Evolutionary conservation across 306 rosid genomes (phyloP).

Genomic region (Herpetospermum pedunculosum): DNA sequence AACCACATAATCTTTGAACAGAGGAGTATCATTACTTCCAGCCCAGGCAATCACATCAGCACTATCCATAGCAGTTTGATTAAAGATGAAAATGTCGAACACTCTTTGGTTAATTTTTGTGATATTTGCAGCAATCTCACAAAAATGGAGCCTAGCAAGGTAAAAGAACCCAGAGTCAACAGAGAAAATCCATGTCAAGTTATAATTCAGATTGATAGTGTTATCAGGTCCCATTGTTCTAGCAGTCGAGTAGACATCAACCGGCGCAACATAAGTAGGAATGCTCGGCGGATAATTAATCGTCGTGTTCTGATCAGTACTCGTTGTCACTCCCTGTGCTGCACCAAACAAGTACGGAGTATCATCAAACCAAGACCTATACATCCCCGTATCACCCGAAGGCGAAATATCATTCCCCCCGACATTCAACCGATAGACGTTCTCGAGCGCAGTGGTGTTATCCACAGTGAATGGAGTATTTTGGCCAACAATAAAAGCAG

Average conservation of each 20-base stretch:
- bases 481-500: constrained; percentile 38
- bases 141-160: constrained; percentile 89
- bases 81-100: constrained; percentile 47
- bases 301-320: constrained; percentile 37
- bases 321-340: constrained; percentile 39
- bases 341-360: constrained; percentile 46
- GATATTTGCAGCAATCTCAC: constrained; percentile 42
- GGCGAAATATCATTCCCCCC: constrained; percentile 88
- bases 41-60: constrained; percentile 53
- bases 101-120: constrained; percentile 40
- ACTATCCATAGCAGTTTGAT: constrained; percentile 40
- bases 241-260: constrained; percentile 54
- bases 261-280: constrained; percentile 57
- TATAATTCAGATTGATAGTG: constrained; percentile 45
- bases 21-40: constrained; percentile 23
- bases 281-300: constrained; percentile 25
- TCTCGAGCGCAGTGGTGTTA: constrained; percentile 60
- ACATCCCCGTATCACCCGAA: constrained; percentile 62
- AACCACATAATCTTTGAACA: constrained; percentile 50
- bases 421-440: constrained; percentile 58
- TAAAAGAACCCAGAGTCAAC: constrained; percentile 66
- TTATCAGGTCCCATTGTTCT: constrained; percentile 74
- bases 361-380: constrained; percentile 77
- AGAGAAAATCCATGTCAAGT: constrained; percentile 70
- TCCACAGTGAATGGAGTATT: constrained; percentile 17